phyloP scores from a whole-genome alignment of 148 eudicot genomes.

The Simmondsia chinensis region DNA sequence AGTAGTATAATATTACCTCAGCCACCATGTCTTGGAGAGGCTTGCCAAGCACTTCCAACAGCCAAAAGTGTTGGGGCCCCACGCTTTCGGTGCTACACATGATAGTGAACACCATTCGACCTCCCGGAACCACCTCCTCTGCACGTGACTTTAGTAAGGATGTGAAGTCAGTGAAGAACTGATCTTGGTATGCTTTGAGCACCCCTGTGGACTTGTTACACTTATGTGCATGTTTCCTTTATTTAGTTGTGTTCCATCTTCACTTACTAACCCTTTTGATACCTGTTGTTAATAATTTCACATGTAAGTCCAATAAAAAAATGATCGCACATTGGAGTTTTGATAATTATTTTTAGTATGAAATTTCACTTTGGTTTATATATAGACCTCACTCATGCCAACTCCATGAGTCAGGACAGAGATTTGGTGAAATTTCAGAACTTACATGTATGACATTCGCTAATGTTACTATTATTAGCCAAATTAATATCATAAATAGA shows the following conservation, averaged over 20 bases:
- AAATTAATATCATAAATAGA: no score
- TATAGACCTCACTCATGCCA: no score
- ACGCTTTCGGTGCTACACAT: slow-evolving; percentile 2
- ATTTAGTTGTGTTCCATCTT: slow-evolving; percentile 6
- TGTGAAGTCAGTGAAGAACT: slow-evolving; percentile 12
- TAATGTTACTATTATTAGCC: no score
- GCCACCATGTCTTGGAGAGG: slow-evolving; percentile 5
- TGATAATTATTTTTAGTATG: no score
- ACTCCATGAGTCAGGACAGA: no score
- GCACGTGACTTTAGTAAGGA: slow-evolving; percentile 6
- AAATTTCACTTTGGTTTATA: no score
- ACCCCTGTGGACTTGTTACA: slow-evolving; percentile 11
- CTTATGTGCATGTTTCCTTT: slow-evolving; percentile 16
- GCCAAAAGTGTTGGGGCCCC: slow-evolving; percentile 6
- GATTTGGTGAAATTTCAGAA: no score
- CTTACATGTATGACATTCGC: no score
- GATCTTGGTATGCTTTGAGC: slow-evolving; percentile 4
- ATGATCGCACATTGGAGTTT: no score
- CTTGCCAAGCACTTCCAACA: slow-evolving; percentile 1
- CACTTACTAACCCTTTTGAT: slow-evolving; percentile 10
- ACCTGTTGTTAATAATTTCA: not conserved
- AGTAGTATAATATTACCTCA: no score
- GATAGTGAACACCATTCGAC: slow-evolving; percentile 14
- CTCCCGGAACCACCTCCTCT: slow-evolving; percentile 10
- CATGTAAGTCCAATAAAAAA: no score